These are phyloP conservation scores for Nectriaceae sp. DNA, from an alignment of 2,329 filamentous ascomycete species.

Conservation along the genomic window DNA sequence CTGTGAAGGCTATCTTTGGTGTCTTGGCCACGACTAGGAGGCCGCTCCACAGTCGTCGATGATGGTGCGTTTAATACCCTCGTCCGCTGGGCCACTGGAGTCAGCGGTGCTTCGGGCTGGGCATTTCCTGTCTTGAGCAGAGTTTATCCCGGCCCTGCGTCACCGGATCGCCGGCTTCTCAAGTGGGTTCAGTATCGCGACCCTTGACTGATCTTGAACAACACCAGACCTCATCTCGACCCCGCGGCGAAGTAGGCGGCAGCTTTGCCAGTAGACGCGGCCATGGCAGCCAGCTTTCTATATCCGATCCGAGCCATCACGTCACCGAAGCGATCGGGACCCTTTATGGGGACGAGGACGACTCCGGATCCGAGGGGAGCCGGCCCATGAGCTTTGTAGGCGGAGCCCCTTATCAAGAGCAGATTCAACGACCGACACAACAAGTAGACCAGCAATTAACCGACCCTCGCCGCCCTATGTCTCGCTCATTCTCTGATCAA, in stretches of 20 bases:
- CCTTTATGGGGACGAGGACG: conserved; percentile 78
- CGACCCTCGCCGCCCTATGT: conserved; percentile 43
- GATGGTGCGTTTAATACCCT: conserved; percentile 47
- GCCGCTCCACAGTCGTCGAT: conserved; percentile 44
- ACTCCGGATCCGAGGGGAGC: conserved; percentile 55
- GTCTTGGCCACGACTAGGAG: conserved; percentile 39
- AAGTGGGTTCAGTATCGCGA: conserved; percentile 1
- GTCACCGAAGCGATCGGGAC: conserved; percentile 93
- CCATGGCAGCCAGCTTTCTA: conserved; percentile 60
- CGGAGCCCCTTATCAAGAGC: conserved; percentile 56
- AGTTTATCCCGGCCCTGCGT: neutral
- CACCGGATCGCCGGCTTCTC: conserved; percentile 8
- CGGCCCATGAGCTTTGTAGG: conserved; percentile 75
- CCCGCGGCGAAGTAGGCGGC: conserved; percentile 55
- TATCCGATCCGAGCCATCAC: conserved; percentile 90
- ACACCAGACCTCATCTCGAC: conserved; percentile 58
- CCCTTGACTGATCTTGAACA: conserved; percentile 21
- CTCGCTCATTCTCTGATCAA: conserved; percentile 50
- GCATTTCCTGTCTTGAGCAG: neutral
- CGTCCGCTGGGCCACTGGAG: too few species aligned
- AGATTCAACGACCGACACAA: conserved; percentile 40
- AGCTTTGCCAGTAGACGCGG: conserved; percentile 61
- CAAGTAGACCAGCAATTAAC: conserved; percentile 33
- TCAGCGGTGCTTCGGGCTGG: neutral
- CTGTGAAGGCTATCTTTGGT: conserved; percentile 32